Conservation (phyloP, 305 asterid genomes). For the Fraxinus dipetala region DNA sequence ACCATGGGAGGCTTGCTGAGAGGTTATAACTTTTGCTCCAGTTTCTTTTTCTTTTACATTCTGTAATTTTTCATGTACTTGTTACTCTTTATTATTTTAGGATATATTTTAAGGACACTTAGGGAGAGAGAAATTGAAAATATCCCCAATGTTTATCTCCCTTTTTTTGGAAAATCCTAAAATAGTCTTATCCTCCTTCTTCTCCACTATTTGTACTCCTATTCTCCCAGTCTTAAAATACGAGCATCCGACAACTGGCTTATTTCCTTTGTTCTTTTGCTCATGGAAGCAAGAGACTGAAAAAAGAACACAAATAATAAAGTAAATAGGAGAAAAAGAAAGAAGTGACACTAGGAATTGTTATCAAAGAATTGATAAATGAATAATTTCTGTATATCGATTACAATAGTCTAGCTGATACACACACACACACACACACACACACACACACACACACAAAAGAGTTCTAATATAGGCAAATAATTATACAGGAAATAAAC, state of each 20-base stretch:
- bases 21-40: slow-evolving; percentile 49
- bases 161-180: not conserved
- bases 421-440: too few relatives aligned
- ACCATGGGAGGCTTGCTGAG: slow-evolving; percentile 75
- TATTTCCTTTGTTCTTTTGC: not conserved
- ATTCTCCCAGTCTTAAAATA: not conserved
- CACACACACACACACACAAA: too few relatives aligned
- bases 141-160: not conserved
- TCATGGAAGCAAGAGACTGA: not conserved
- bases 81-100: not conserved
- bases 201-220: not conserved
- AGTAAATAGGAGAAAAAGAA: not conserved
- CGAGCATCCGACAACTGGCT: not conserved
- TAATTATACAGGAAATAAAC: not conserved
- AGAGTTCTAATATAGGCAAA: too few relatives aligned
- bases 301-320: not conserved
- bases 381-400: not conserved
- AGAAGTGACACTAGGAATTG: not conserved
- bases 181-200: not conserved
- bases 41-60: not conserved
- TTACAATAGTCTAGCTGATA: not conserved
- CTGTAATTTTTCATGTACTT: not conserved
- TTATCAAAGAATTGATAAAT: not conserved
- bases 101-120: not conserved
- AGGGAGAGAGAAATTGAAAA: not conserved